These are phyloP conservation scores for Chaetothyriales sp. DNA, from an alignment of 2,329 filamentous ascomycete species.

Conservation along the genomic window DNA sequence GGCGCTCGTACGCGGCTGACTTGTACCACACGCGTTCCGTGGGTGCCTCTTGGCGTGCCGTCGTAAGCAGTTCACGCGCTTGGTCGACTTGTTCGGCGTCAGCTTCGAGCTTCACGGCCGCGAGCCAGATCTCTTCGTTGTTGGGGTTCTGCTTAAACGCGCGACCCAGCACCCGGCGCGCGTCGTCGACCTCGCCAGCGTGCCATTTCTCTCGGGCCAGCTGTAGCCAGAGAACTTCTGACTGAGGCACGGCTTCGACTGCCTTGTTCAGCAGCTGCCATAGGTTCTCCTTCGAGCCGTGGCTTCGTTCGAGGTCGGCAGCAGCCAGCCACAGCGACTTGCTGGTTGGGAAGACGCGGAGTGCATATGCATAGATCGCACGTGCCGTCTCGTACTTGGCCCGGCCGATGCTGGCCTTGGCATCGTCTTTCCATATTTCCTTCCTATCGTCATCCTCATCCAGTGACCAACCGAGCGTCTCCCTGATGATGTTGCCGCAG, in stretches of 20 bases:
- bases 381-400: conserved; percentile 80
- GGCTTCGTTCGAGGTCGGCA: conserved; percentile 78
- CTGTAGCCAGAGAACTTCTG: conserved; percentile 89
- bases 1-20: conserved; percentile 82
- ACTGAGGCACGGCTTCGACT: conserved; percentile 82
- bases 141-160: conserved; percentile 93
- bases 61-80: conserved; percentile 66
- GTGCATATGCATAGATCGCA: conserved; percentile 82
- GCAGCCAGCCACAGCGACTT: conserved; percentile 81
- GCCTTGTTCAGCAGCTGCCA: conserved; percentile 83
- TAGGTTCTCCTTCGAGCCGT: conserved; percentile 69
- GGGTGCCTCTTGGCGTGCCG: conserved; percentile 74
- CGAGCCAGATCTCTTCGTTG: conserved; percentile 96
- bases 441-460: conserved; percentile 95
- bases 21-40: conserved; percentile 98
- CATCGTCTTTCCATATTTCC: conserved; percentile 92
- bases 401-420: conserved; percentile 63
- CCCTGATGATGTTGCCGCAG: conserved; percentile 76
- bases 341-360: conserved; percentile 79
- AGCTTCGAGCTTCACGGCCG: conserved; percentile 89
- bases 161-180: conserved; percentile 67
- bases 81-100: conserved; percentile 73
- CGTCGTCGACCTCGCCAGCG: conserved; percentile 72
- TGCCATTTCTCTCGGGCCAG: conserved; percentile 92
- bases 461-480: conserved; percentile 82